Evolutionary conservation across 768 basidiomycete genomes (phyloP).

Genomic region (Pleurotus djamor): DNA sequence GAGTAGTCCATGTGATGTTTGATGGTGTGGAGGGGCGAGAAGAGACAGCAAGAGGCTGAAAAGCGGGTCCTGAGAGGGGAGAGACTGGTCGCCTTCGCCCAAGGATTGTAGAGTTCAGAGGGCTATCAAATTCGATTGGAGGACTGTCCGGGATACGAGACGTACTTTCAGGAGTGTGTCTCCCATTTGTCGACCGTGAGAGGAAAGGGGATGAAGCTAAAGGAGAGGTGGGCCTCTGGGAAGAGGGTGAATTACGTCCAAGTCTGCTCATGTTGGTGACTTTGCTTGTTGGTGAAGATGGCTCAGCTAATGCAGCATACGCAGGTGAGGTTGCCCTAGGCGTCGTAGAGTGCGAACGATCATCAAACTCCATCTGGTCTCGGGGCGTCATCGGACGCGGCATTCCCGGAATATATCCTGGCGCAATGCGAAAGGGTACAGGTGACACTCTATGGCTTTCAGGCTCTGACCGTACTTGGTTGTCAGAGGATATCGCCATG

Average conservation of each 20-base stretch:
- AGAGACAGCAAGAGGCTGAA: conserved; percentile 57
- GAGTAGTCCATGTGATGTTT: conserved; percentile 66
- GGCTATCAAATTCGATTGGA: conserved; percentile 41
- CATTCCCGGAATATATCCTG: conserved; percentile 91
- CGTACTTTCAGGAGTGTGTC: conserved; percentile 58
- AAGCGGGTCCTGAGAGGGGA: conserved; percentile 60
- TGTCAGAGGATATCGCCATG: conserved; percentile 72
- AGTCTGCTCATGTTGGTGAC: conserved; percentile 42
- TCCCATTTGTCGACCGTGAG: conserved; percentile 62
- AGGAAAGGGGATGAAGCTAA: conserved; percentile 44
- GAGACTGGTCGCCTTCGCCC: conserved; percentile 68
- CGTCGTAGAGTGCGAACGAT: conserved; percentile 71
- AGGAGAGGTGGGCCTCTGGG: conserved; percentile 48
- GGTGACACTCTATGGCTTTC: conserved; percentile 59
- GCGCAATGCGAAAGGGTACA: conserved; percentile 44
- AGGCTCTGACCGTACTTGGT: conserved; percentile 41
- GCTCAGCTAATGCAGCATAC: conserved; percentile 27
- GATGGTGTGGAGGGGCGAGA: conserved; percentile 72
- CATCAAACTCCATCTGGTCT: conserved; percentile 64
- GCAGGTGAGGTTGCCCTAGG: conserved; percentile 76
- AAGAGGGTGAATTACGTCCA: conserved; percentile 53
- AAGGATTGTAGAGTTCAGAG: conserved; percentile 50
- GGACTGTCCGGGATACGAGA: conserved; percentile 29
- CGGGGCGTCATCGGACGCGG: conserved; percentile 90
- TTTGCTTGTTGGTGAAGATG: conserved; percentile 27